phyloP scores from a whole-genome alignment of 1,284 basidiomycete species.

The Bondarzewia mesenterica region DNA sequence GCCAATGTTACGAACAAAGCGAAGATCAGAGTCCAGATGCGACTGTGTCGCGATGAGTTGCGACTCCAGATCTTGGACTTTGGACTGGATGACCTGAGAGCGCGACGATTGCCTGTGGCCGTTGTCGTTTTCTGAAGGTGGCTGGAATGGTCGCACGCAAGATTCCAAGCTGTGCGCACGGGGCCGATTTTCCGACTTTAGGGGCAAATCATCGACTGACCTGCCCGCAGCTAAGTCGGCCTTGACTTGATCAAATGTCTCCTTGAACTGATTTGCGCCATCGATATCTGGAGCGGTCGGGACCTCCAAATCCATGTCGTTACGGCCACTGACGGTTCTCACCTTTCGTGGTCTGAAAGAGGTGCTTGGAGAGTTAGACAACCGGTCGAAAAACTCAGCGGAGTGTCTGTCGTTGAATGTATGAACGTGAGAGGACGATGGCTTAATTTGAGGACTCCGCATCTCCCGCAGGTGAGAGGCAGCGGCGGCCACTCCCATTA shows the following conservation, averaged over 20 bases:
- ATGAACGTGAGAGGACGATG: conserved; percentile 28
- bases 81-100: conserved; percentile 48
- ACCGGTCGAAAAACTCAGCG: conserved; percentile 12
- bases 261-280: conserved; percentile 59
- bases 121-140: conserved; percentile 11
- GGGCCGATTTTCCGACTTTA: conserved; percentile 17
- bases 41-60: conserved; percentile 49
- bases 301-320: conserved; percentile 30
- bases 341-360: conserved; percentile 15
- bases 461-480: conserved; percentile 70
- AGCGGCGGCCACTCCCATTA: conserved; percentile 79
- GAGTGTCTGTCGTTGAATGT: conserved; percentile 34
- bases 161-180: conserved; percentile 28
- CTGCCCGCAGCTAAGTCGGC: conserved; percentile 61
- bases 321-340: conserved; percentile 21
- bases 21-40: conserved; percentile 65
- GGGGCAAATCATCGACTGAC: conserved; percentile 18
- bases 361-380: conserved; percentile 6
- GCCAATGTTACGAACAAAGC: conserved; percentile 75
- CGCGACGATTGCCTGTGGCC: conserved; percentile 38
- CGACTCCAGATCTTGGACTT: conserved; percentile 57
- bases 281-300: conserved; percentile 43
- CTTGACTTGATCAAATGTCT: conserved; percentile 82
- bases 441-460: conserved; percentile 27
- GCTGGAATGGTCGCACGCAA: conserved; percentile 12